phyloP scores from a whole-genome alignment of 768 basidiomycete species.

The Rhizopogon roseolus region DNA sequence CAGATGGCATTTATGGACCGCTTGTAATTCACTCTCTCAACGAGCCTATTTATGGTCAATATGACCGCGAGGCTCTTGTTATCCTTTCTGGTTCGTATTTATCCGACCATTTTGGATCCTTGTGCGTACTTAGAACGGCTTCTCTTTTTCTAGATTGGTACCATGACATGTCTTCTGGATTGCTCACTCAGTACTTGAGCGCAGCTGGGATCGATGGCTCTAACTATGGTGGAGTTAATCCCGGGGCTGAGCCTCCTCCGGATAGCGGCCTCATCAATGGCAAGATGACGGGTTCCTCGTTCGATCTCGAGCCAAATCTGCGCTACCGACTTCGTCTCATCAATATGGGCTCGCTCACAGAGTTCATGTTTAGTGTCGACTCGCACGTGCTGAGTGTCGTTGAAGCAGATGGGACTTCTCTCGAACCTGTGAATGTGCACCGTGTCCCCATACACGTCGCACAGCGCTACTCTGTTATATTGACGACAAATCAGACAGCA shows the following conservation, averaged over 20 bases:
- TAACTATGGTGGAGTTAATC: conserved; percentile 25
- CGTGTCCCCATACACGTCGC: conserved; percentile 39
- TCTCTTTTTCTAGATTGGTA: conserved; percentile 25
- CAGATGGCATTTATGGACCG: conserved; percentile 47
- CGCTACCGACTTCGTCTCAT: conserved; percentile 44
- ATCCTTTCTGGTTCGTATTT: conserved; percentile 27
- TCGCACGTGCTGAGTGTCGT: conserved; percentile 40
- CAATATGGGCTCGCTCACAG: conserved; percentile 44
- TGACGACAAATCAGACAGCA: conserved; percentile 34
- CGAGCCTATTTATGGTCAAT: conserved; percentile 26
- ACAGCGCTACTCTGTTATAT: conserved; percentile 47
- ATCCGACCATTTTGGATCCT: not conserved
- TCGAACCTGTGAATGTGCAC: conserved; percentile 34
- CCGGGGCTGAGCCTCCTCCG: conserved; percentile 33
- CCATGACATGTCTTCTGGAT: conserved; percentile 23
- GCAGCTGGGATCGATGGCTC: conserved; percentile 19
- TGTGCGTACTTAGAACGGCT: not conserved
- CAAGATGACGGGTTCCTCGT: conserved; percentile 15
- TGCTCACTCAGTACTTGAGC: conserved; percentile 27
- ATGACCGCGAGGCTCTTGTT: conserved; percentile 37
- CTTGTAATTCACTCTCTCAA: conserved; percentile 40
- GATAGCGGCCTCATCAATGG: conserved; percentile 33
- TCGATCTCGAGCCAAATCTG: conserved; percentile 29
- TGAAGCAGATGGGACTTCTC: conserved; percentile 43
- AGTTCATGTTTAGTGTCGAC: conserved; percentile 42